phyloP scores from a whole-genome alignment of 805 yeast genomes.

The Starmera pachycereana region DNA sequence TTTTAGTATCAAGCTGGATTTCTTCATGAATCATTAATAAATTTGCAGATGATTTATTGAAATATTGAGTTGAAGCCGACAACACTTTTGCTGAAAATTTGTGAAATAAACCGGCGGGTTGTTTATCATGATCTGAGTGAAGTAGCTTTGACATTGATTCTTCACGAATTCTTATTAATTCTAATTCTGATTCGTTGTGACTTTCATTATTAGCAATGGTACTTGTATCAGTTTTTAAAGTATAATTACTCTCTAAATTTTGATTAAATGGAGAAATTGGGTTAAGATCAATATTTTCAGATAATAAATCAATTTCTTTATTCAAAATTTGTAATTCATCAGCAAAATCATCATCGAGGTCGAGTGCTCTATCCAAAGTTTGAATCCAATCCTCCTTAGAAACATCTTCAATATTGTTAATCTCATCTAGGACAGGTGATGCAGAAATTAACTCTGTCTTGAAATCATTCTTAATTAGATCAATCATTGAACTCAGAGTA shows the following conservation, averaged over 20 bases:
- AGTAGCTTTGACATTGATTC: too few species aligned
- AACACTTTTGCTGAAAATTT: too few species aligned
- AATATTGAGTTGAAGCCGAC: too few species aligned
- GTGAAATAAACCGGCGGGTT: too few species aligned
- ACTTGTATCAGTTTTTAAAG: too few species aligned
- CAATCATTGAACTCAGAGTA: neutral
- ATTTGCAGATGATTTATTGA: too few species aligned
- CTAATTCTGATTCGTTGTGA: too few species aligned
- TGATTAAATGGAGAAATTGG: neutral
- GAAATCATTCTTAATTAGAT: neutral
- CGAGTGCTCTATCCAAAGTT: slow-evolving; percentile 11
- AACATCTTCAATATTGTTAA: neutral
- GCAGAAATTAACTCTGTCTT: slow-evolving; percentile 2
- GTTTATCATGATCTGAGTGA: too few species aligned
- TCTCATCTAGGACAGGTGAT: neutral
- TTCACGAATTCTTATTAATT: too few species aligned
- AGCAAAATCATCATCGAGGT: slow-evolving; percentile 9
- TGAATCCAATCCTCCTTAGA: slow-evolving; percentile 9
- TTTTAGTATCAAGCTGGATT: too few species aligned
- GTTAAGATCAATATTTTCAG: neutral
- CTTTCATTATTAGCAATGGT: too few species aligned
- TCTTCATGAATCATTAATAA: too few species aligned
- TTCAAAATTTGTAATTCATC: slow-evolving; percentile 4
- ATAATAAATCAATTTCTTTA: slow-evolving; percentile 1
- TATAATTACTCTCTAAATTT: neutral